These are phyloP conservation scores for Alternaria hordeiaustralica DNA, from an alignment of 2,329 filamentous ascomycete genomes.

Conservation along the genomic window DNA sequence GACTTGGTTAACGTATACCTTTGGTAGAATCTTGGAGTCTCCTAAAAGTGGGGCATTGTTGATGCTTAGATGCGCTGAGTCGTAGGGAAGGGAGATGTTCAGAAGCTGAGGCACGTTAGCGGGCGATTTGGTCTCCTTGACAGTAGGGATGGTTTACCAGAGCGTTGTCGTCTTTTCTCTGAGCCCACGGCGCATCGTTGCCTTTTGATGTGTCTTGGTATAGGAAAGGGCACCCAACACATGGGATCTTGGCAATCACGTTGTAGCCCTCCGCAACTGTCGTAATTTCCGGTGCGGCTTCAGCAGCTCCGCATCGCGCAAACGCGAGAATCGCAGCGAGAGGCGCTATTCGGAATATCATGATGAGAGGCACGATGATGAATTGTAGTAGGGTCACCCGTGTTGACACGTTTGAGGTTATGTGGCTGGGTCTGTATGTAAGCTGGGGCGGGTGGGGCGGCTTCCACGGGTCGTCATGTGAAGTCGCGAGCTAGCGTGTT, in stretches of 20 bases:
- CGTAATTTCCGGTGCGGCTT: slow-evolving; percentile 40
- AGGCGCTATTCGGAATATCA: slow-evolving; percentile 21
- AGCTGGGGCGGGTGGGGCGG: slow-evolving; percentile 17
- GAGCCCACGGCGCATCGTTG: slow-evolving; percentile 30
- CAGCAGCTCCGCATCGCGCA: slow-evolving; percentile 10
- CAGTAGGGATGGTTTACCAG: slow-evolving; percentile 18
- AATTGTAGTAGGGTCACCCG: background rate
- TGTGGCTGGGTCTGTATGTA: background rate
- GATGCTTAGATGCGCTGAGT: slow-evolving; percentile 30
- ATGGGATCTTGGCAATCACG: slow-evolving; percentile 43
- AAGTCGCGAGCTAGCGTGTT: slow-evolving; percentile 16
- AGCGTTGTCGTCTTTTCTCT: slow-evolving; percentile 36
- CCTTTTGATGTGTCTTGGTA: slow-evolving; percentile 39
- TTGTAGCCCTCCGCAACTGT: slow-evolving; percentile 40
- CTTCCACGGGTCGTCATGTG: slow-evolving; percentile 13
- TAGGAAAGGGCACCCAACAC: slow-evolving; percentile 41
- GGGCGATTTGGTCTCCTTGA: background rate
- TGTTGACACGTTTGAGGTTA: slow-evolving; percentile 20
- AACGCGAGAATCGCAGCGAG: slow-evolving; percentile 8
- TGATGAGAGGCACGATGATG: slow-evolving; percentile 4
- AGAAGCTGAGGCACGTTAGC: slow-evolving; percentile 25
- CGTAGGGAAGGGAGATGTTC: slow-evolving; percentile 41
- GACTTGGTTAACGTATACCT: slow-evolving; percentile 41
- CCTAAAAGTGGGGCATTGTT: slow-evolving; percentile 35
- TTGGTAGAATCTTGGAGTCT: slow-evolving; percentile 23